Conservation (phyloP, 352 stramenopile species). For the Phytophthora fragariae region DNA sequence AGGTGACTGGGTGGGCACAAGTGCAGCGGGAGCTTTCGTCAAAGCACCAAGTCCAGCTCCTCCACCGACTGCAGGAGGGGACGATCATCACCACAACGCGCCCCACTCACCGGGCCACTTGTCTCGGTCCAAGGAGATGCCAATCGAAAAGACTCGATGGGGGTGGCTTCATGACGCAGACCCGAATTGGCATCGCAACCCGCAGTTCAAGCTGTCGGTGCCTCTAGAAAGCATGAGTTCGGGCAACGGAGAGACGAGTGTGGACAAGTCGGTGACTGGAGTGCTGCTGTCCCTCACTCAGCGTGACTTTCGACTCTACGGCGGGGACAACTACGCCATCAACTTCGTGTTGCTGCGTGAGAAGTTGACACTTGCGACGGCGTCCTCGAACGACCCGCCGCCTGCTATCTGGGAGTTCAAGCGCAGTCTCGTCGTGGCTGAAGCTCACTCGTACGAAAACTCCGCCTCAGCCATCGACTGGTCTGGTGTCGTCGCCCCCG, state of each 20-base stretch:
- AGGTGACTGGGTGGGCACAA: constrained; percentile 52
- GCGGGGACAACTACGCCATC: constrained; percentile 87
- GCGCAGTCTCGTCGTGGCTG: constrained; percentile 60
- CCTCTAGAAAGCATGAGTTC: constrained; percentile 16
- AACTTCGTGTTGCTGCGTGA: constrained; percentile 88
- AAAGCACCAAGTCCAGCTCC: constrained; percentile 18
- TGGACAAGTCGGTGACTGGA: constrained; percentile 30
- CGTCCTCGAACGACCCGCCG: constrained; percentile 38
- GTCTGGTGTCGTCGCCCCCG: constrained; percentile 27
- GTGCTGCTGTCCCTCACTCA: constrained; percentile 87
- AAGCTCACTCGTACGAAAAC: constrained; percentile 71
- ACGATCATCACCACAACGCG: constrained; percentile 25
- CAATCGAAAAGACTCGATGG: constrained; percentile 73
- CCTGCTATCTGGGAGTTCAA: constrained; percentile 78
- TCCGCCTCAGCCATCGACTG: constrained; percentile 23
- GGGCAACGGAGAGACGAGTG: constrained; percentile 5
- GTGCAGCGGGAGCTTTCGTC: constrained; percentile 48
- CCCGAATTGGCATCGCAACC: constrained; percentile 92
- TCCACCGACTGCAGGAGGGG: constrained; percentile 11
- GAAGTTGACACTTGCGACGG: constrained; percentile 58
- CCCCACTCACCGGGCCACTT: constrained; percentile 6
- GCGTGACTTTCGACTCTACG: constrained; percentile 82
- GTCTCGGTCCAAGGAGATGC: constrained; percentile 36
- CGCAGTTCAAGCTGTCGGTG: constrained; percentile 84
- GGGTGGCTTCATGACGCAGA: constrained; percentile 75